Evolutionary conservation across 768 basidiomycete genomes (phyloP).

Genomic region (Pulveroboletus sp.): DNA sequence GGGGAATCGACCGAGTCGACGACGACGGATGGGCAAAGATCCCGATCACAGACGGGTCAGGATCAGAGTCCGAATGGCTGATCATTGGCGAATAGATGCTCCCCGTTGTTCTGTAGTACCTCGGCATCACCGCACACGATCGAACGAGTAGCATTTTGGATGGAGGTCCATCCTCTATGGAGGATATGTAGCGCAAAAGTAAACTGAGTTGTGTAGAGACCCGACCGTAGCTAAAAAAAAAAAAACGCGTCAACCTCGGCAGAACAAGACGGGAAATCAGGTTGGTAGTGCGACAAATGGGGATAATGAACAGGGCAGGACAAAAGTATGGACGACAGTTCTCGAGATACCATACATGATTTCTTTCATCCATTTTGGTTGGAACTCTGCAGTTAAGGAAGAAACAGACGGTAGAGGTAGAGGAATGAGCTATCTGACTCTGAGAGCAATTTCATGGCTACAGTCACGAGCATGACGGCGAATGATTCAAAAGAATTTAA

Average conservation of each 20-base stretch:
- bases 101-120: constrained; percentile 10
- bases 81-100: constrained; percentile 50
- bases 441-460: constrained; percentile 27
- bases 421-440: constrained; percentile 18
- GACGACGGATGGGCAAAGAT: constrained; percentile 68
- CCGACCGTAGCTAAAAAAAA: constrained; percentile 15
- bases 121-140: constrained; percentile 6
- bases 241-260: constrained; percentile 23
- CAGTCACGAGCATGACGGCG: constrained; percentile 29
- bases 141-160: constrained; percentile 24
- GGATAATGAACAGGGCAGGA: constrained; percentile 23
- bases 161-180: constrained; percentile 29
- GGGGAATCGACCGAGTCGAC: constrained; percentile 34
- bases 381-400: constrained; percentile 28
- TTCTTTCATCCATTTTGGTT: constrained; percentile 31
- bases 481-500: constrained; percentile 22
- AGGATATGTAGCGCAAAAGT: constrained; percentile 23
- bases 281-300: constrained; percentile 15
- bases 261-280: constrained; percentile 24
- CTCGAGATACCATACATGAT: constrained; percentile 31
- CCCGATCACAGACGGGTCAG: constrained; percentile 62
- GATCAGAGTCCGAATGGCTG: constrained; percentile 91
- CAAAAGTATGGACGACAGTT: constrained; percentile 29
- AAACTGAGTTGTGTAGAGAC: constrained; percentile 16
- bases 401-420: constrained; percentile 14